phyloP scores from a whole-genome alignment of 1,284 basidiomycete species.

The Ceratobasidium sp. region DNA sequence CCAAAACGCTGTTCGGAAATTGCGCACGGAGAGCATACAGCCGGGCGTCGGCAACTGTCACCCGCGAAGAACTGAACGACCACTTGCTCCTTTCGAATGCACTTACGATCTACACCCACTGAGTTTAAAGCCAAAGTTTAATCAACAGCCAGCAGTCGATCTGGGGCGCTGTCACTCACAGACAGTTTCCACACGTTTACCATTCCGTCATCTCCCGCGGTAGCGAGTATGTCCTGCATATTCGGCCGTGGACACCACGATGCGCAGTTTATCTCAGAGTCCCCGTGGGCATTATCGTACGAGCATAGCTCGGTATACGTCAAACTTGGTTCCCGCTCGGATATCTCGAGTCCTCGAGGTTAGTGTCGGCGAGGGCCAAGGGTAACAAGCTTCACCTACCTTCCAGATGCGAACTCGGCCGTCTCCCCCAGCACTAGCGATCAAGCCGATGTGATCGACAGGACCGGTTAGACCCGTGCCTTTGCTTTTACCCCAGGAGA shows the following conservation, averaged over 20 bases:
- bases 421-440: slow-evolving; percentile 64
- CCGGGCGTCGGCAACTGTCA: slow-evolving; percentile 3
- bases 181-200: slow-evolving; percentile 61
- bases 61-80: background rate
- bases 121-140: slow-evolving; percentile 1
- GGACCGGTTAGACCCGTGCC: slow-evolving; percentile 38
- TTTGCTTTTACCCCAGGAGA: slow-evolving; percentile 71
- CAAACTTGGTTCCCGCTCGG: slow-evolving; percentile 43
- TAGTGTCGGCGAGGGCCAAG: slow-evolving; percentile 19
- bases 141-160: background rate
- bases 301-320: slow-evolving; percentile 48
- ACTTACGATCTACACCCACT: slow-evolving; percentile 16
- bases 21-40: background rate
- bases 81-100: slow-evolving; percentile 19
- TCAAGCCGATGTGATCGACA: slow-evolving; percentile 56
- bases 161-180: slow-evolving; percentile 23
- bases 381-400: slow-evolving; percentile 49
- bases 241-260: slow-evolving; percentile 57
- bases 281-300: slow-evolving; percentile 57
- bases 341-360: slow-evolving; percentile 45
- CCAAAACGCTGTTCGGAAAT: background rate
- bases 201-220: slow-evolving; percentile 65
- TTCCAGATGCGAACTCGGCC: slow-evolving; percentile 64
- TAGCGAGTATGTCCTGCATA: slow-evolving; percentile 57
- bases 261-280: slow-evolving; percentile 64